A percentile compares a stretch with the other conserved stretches of the same genome.
phyloP scores from a whole-genome alignment of 164 flowering plant genomes.

The Buxus sempervirens region DNA sequence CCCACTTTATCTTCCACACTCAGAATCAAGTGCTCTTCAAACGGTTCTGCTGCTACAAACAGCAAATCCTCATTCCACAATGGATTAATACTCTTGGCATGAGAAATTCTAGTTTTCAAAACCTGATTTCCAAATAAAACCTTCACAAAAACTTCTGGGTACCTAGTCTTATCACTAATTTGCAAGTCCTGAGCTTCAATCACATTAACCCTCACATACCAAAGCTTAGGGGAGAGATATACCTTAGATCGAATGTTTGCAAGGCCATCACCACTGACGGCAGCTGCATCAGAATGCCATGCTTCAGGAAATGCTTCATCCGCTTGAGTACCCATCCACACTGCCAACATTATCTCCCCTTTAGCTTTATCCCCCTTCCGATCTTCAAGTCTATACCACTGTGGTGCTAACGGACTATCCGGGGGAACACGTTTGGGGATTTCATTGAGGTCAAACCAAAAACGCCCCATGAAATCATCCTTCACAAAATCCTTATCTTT shows the following conservation, averaged over 20 bases:
- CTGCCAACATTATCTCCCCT: slow-evolving; percentile 59
- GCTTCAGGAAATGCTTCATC: slow-evolving; percentile 45
- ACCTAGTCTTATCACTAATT: slow-evolving; percentile 23
- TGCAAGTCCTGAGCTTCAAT: slow-evolving; percentile 56
- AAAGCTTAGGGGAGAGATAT: slow-evolving; percentile 53
- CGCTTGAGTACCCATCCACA: slow-evolving; percentile 70
- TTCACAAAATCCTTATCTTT: slow-evolving; percentile 35
- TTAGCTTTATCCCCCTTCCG: slow-evolving; percentile 31
- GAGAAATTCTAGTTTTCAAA: slow-evolving; percentile 30
- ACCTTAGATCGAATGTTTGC: slow-evolving; percentile 44
- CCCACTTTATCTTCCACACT: slow-evolving; percentile 50
- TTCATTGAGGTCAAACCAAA: slow-evolving; percentile 41
- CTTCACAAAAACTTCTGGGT: slow-evolving; percentile 37
- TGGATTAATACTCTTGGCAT: slow-evolving; percentile 27
- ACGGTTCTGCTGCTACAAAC: slow-evolving; percentile 58
- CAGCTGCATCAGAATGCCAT: slow-evolving; percentile 31
- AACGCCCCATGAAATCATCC: slow-evolving; percentile 40
- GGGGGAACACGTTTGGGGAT: slow-evolving; percentile 57
- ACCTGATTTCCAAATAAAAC: slow-evolving; percentile 32
- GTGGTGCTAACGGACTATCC: slow-evolving; percentile 58
- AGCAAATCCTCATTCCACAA: slow-evolving; percentile 60
- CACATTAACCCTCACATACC: slow-evolving; percentile 54
- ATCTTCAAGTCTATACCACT: slow-evolving; percentile 53
- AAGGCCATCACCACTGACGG: slow-evolving; percentile 27
- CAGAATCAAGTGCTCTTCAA: slow-evolving; percentile 48